These are phyloP conservation scores for Sclerotinia glacialis DNA, from an alignment of 2,329 filamentous ascomycete genomes.

Conservation along the genomic window DNA sequence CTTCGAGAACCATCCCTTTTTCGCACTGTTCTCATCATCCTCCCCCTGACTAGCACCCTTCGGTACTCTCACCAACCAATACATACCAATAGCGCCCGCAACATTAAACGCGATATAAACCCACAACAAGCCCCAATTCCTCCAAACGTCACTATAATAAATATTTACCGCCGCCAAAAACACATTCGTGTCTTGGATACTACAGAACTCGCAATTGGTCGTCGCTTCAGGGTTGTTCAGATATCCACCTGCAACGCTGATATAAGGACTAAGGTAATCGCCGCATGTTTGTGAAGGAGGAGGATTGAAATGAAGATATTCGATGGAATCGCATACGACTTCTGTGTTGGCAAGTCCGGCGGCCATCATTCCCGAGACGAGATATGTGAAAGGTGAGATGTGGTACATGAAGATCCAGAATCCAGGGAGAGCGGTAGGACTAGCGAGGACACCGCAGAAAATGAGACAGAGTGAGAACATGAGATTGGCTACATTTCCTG, in stretches of 20 bases:
- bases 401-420: constrained; percentile 90
- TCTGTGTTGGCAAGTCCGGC: constrained; percentile 65
- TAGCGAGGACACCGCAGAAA: constrained; percentile 74
- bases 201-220: constrained; percentile 55
- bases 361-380: constrained; percentile 70
- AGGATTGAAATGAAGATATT: constrained; percentile 66
- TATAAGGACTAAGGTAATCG: constrained; percentile 56
- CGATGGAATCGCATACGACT: constrained; percentile 66
- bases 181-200: constrained; percentile 50
- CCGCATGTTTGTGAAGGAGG: constrained; percentile 56
- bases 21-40: neutral
- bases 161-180: constrained; percentile 51
- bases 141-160: constrained; percentile 60
- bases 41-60: constrained; percentile 40
- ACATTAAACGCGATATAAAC: constrained; percentile 51
- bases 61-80: constrained; percentile 51
- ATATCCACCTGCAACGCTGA: constrained; percentile 50
- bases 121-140: constrained; percentile 61
- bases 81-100: constrained; percentile 50
- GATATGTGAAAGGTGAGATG: constrained; percentile 77
- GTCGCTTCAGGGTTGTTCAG: constrained; percentile 51
- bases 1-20: constrained; percentile 18
- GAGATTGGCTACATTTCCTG: constrained; percentile 73
- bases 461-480: constrained; percentile 71
- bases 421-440: constrained; percentile 58